Conservation (phyloP, 1,139 yeast genomes). For the Yamadazyma pseudoaaseri region DNA sequence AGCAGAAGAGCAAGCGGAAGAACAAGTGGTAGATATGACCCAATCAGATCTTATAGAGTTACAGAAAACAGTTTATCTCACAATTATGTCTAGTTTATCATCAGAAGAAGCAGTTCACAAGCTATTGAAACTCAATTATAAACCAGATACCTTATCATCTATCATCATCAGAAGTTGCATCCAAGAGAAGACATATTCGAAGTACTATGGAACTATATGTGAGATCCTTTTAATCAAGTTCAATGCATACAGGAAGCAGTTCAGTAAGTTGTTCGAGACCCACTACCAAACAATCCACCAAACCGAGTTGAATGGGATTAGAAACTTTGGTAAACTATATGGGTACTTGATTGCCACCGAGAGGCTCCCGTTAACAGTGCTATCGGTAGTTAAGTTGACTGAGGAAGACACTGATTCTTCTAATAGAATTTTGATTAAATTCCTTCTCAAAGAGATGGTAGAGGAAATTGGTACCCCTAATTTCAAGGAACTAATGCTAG, state of each 20-base stretch:
- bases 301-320: constrained; percentile 67
- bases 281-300: constrained; percentile 62
- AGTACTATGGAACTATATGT: constrained; percentile 77
- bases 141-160: constrained; percentile 52
- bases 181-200: constrained; percentile 85
- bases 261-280: constrained; percentile 51
- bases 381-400: constrained; percentile 62
- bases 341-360: constrained; percentile 82
- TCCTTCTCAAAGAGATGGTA: constrained; percentile 75
- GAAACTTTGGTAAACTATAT: constrained; percentile 83
- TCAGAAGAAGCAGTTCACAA: constrained; percentile 94
- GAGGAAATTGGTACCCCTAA: constrained; percentile 69
- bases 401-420: constrained; percentile 78
- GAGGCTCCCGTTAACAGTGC: constrained; percentile 47
- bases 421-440: constrained; percentile 77
- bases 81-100: constrained; percentile 90
- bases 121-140: constrained; percentile 49
- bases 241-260: constrained; percentile 56
- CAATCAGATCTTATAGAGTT: constrained; percentile 59
- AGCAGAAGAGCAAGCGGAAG: constrained; percentile 12
- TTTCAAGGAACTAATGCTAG: constrained; percentile 48
- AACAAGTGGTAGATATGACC: constrained; percentile 57
- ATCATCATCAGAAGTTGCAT: constrained; percentile 82
- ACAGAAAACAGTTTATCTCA: constrained; percentile 75
- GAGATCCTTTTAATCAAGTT: constrained; percentile 53